These are phyloP conservation scores for Jamesozyma jinghongensis DNA, from an alignment of 805 yeast genomes.

Conservation along the genomic window DNA sequence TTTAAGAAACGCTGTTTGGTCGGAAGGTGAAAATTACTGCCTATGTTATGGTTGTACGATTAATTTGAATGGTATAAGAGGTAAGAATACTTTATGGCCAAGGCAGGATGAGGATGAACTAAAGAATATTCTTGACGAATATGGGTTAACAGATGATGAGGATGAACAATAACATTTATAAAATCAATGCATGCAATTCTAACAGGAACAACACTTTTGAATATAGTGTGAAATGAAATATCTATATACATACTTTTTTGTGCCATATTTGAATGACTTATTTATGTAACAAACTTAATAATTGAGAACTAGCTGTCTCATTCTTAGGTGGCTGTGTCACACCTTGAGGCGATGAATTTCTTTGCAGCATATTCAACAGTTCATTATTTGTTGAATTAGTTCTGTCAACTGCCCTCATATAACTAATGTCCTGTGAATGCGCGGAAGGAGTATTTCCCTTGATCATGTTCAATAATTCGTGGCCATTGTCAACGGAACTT, in stretches of 20 bases:
- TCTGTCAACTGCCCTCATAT: background rate
- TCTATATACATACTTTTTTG: background rate
- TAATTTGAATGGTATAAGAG: slow-evolving; percentile 39
- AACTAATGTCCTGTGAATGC: background rate
- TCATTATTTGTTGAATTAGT: slow-evolving; percentile 5
- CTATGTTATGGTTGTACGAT: slow-evolving; percentile 75
- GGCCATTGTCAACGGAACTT: background rate
- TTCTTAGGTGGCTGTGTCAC: background rate
- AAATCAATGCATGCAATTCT: background rate
- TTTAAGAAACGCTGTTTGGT: slow-evolving; percentile 16
- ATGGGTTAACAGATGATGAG: slow-evolving; percentile 35
- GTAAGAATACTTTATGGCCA: slow-evolving; percentile 35
- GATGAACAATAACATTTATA: no score
- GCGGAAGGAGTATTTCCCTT: background rate
- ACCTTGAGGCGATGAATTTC: background rate
- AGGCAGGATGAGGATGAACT: slow-evolving; percentile 24
- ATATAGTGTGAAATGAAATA: background rate
- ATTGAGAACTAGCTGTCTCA: background rate
- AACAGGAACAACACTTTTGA: background rate
- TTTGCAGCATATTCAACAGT: slow-evolving; percentile 6
- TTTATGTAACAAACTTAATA: slow-evolving; percentile 1
- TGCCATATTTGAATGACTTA: background rate
- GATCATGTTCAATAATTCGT: background rate
- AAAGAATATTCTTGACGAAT: slow-evolving; percentile 40
- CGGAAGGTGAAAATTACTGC: slow-evolving; percentile 16